A percentile compares a stretch with the other conserved stretches of the same genome.
Conservation (phyloP, 305 asterid genomes). For the Fraxinus velutina region DNA sequence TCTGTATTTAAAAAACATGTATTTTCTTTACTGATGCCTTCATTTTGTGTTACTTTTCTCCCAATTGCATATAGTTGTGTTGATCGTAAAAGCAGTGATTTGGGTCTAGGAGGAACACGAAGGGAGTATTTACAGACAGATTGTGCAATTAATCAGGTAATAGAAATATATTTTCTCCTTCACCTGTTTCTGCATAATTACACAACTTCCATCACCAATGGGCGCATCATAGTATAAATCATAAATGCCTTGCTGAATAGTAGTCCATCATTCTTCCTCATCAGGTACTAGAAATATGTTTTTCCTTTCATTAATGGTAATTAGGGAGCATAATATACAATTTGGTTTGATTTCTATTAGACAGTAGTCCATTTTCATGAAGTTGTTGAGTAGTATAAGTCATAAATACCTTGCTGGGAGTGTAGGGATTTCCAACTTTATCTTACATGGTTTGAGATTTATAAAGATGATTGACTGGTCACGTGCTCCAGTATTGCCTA, state of each 20-base stretch:
- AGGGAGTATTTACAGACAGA: conserved; percentile 87
- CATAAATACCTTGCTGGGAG: conserved; percentile 1
- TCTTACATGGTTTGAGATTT: conserved; percentile 4
- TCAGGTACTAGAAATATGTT: too few species aligned
- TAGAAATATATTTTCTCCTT: neutral
- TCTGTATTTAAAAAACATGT: neutral
- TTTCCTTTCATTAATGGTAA: neutral
- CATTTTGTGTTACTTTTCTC: conserved; percentile 14
- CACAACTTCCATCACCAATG: neutral
- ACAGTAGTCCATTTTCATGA: neutral
- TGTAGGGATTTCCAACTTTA: conserved; percentile 6
- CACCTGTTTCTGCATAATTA: conserved; percentile 1
- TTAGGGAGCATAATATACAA: neutral
- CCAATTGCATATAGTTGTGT: conserved; percentile 55
- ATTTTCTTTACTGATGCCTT: conserved; percentile 11
- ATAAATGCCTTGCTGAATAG: too few species aligned
- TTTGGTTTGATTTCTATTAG: neutral
- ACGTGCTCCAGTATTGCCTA: neutral
- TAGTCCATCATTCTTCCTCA: too few species aligned
- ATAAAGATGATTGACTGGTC: neutral
- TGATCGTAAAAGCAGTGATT: conserved; percentile 82
- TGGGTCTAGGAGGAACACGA: conserved; percentile 77
- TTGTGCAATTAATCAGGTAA: conserved; percentile 80
- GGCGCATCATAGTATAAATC: neutral
- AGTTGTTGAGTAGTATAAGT: neutral